A percentile compares a stretch with the other conserved stretches of the same genome.
phyloP scores from a whole-genome alignment of 805 yeast genomes.

The Komagataella pastoris region DNA sequence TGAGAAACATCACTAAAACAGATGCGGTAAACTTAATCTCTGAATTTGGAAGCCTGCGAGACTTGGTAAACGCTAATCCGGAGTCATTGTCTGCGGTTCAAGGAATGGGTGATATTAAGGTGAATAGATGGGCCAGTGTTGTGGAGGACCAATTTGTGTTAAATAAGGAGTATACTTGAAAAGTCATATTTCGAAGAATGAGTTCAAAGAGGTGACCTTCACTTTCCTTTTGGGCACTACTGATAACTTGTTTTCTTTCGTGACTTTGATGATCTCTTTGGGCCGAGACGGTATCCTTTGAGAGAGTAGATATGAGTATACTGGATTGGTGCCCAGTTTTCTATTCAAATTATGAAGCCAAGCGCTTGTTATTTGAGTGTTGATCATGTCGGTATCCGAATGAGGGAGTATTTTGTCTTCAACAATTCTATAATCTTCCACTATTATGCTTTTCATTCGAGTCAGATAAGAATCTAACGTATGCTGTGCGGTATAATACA shows the following conservation, averaged over 20 bases:
- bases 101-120: conserved; percentile 36
- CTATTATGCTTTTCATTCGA: neutral
- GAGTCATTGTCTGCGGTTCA: conserved; percentile 20
- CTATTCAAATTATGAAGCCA: neutral
- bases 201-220: neutral
- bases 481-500: neutral
- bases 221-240: neutral
- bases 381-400: neutral
- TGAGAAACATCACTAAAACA: conserved; percentile 37
- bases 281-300: neutral
- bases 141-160: conserved; percentile 38
- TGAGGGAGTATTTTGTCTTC: neutral
- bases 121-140: conserved; percentile 22
- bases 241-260: neutral
- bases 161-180: conserved; percentile 19
- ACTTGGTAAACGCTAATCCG: conserved; percentile 21
- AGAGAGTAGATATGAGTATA: neutral
- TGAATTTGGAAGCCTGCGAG: conserved; percentile 29
- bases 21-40: conserved; percentile 38
- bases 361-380: neutral
- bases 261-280: neutral
- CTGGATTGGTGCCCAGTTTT: neutral
- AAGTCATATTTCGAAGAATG: neutral
- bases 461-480: neutral
- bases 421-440: neutral